Evolutionary conservation across 306 rosid species (phyloP).

Genomic region (Cucumis sativus): DNA sequence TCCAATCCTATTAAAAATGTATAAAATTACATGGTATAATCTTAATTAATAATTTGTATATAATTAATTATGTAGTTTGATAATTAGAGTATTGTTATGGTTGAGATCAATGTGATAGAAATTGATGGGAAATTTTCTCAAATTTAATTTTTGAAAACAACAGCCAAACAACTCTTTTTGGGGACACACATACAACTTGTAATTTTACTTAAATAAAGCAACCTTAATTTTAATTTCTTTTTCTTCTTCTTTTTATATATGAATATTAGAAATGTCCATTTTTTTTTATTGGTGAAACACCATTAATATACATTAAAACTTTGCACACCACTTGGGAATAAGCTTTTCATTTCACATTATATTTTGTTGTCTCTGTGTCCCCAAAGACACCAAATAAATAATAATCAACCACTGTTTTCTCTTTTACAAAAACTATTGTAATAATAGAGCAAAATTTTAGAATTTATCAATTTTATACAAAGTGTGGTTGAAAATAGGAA

Average conservation of each 20-base stretch:
- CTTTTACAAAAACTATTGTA: neutral
- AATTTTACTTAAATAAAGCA: neutral
- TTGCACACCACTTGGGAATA: neutral
- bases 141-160: neutral
- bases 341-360: neutral
- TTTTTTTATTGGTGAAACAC: neutral
- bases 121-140: neutral
- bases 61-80: neutral
- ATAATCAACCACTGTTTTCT: neutral
- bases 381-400: neutral
- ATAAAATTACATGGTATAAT: no score
- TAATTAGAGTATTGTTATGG: neutral
- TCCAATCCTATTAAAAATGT: no score
- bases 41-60: no score
- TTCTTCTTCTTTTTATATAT: neutral
- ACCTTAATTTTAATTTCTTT: neutral
- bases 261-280: neutral
- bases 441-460: no score
- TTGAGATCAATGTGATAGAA: neutral
- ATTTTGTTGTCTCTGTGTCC: constrained; percentile 3
- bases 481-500: no score
- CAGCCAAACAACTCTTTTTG: neutral
- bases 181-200: neutral
- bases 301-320: constrained; percentile 2
- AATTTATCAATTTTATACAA: no score